These are phyloP conservation scores for Penicillium sp. DNA, from an alignment of 2,329 filamentous ascomycete species.

Conservation along the genomic window DNA sequence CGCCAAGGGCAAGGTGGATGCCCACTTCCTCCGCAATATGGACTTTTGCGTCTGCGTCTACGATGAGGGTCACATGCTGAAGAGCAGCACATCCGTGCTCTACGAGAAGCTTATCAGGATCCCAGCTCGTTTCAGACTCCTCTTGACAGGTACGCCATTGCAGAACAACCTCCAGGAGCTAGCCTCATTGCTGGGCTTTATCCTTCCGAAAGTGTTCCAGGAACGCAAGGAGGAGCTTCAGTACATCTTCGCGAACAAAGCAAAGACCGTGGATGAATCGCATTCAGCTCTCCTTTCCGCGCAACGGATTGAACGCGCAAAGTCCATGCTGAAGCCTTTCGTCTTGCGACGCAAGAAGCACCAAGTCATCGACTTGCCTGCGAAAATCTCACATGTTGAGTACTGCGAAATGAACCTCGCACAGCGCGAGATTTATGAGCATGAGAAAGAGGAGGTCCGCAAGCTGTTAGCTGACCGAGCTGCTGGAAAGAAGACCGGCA, in stretches of 20 bases:
- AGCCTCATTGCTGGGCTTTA: slow-evolving; percentile 82
- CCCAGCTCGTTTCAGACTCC: slow-evolving; percentile 68
- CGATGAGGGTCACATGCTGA: slow-evolving; percentile 88
- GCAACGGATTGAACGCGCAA: slow-evolving; percentile 75
- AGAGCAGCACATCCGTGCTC: slow-evolving; percentile 73
- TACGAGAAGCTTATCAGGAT: slow-evolving; percentile 74
- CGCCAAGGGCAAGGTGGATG: slow-evolving; percentile 53
- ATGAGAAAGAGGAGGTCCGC: slow-evolving; percentile 55
- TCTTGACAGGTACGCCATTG: slow-evolving; percentile 82
- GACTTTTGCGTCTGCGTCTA: slow-evolving; percentile 61
- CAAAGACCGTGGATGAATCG: slow-evolving; percentile 62
- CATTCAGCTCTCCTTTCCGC: slow-evolving; percentile 76
- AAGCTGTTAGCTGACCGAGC: slow-evolving; percentile 53
- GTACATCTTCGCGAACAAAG: slow-evolving; percentile 91
- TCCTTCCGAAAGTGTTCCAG: slow-evolving; percentile 75
- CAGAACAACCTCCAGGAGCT: slow-evolving; percentile 95
- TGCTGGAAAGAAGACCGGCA: slow-evolving; percentile 47
- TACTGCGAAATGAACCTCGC: slow-evolving; percentile 67
- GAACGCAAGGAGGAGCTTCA: slow-evolving; percentile 67
- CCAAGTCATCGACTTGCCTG: slow-evolving; percentile 78
- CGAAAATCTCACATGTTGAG: slow-evolving; percentile 67
- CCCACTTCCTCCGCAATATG: slow-evolving; percentile 53
- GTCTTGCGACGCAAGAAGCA: slow-evolving; percentile 88
- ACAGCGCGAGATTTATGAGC: slow-evolving; percentile 66
- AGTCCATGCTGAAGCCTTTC: slow-evolving; percentile 89